Base-by-base conservation (phyloP, 352 stramenopile species). In the Blastocystis sp. region DNA sequence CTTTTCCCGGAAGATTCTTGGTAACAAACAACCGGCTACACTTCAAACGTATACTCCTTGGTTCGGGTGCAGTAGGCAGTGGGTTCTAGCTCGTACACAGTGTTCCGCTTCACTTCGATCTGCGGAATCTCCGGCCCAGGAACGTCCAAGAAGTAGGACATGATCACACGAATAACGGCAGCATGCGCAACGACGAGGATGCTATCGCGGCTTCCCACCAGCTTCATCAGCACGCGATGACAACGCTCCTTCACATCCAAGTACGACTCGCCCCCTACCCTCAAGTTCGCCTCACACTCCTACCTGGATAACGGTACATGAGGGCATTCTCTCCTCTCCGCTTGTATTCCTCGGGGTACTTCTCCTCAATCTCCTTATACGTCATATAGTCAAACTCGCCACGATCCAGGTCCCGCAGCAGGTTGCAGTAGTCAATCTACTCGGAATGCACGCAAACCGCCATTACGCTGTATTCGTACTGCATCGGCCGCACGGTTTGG, bases 371-470 rank as follows among this genome's bases (percentile, higher is more conserved):
- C 84, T 96, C 93, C 34, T 93, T 90, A 76, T 93, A 93, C 62
- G 92, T 95, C 84, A 96, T 91, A 0, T 93, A 92, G 77, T 95
- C 93, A 78, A 95, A 95, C 89, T 95, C 93, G 40, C 93, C 93
- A 48, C 93, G 93, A n/a, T 93, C 92, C 0, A 96, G 90, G 65
- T 96, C 94, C 82, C 96, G 96, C 9, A 97, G 90, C 56, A 97
- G 89, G 38, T 93, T 94, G 17, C 93, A 96, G 34, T 90, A 91
- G 64, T 94, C 87, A 5, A 90, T 56, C 74, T 84, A 84, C 56
- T 21, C 45, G n/a, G 11, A n/a, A 84, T 7, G n/a, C 21, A 5
- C n/a, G 9, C 11, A 17, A 11, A 28, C 9, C 23, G 38, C 9
- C 19, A 17, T 48, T 14, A 56, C 88, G n/a, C 66, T 61, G 28